Evolutionary conservation across 2,329 filamentous ascomycete genomes (phyloP), one percentile per base, ranked within the genome.

Genomic region (Fusarium virguliforme): DNA sequence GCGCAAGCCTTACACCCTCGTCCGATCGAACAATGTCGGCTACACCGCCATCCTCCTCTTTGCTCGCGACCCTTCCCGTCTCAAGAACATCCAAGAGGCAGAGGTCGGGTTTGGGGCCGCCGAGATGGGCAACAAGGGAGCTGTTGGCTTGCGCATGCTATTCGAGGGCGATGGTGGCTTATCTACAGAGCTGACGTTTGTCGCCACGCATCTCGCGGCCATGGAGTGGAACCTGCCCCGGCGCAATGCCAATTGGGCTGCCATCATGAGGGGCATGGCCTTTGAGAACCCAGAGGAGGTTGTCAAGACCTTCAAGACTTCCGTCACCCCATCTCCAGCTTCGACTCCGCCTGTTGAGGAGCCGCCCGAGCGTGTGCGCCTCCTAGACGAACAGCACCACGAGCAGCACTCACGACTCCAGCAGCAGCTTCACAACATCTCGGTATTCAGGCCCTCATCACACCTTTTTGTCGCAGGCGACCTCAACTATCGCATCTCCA

Each of bases 101-200:
- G 93, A 92, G 59, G 91, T 94, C 3, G 95, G 96, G 0, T 92
- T 98, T 54, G 96, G 96, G 1, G 81, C 94, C 1, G 91, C 90
- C 64, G 92, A 95, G 55, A 96, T 97, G 92, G 96, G 94, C 15
- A 98, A 98, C 81, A 99, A 99, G 82, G 96, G 95, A 32, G 95
- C 94, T 4, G 92, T 97, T 1, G 96, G 92, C 0, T 85, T 95
- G 67, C 87, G 94, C 35, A 81, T 96, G 46, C 86, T 89, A 13
- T 91, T 93, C 75, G 70, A 79, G 62, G 76, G 72, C 50, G 75
- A 71, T 32, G 72, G 69, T 9, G 75, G 74, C 22, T 75, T 73
- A 60, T 83, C 83, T 5, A 87, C 91, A 28, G 89, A 93, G 75
- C 80, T 98, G 61, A 97, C 94, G 0, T 96, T 98, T 79, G 91